These are phyloP conservation scores for Apiospora sp. DNA, from an alignment of 2,329 filamentous ascomycete species.

Conservation along the genomic window DNA sequence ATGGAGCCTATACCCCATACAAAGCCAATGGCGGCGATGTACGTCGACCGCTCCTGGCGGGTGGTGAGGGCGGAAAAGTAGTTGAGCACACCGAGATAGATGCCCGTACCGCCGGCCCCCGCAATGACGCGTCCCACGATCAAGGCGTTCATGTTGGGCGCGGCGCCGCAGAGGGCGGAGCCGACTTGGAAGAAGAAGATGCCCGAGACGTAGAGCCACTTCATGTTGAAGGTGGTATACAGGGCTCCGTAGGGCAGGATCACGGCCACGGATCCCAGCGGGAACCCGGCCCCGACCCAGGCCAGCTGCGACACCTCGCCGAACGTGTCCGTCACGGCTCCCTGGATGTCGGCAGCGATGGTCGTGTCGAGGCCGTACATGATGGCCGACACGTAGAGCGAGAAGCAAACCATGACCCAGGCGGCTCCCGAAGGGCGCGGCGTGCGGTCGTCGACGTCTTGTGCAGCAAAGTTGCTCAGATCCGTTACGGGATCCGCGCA, in stretches of 20 bases:
- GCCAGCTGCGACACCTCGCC: conserved; percentile 47
- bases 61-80: conserved; percentile 35
- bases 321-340: conserved; percentile 48
- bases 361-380: conserved; percentile 40
- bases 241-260: conserved; percentile 47
- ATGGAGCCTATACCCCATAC: conserved; percentile 54
- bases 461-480: too few relatives aligned
- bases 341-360: conserved; percentile 51
- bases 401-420: too few relatives aligned
- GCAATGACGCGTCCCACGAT: conserved; percentile 56
- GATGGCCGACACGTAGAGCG: too few relatives aligned
- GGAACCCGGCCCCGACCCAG: conserved; percentile 51
- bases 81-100: conserved; percentile 47
- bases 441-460: too few relatives aligned
- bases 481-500: too few relatives aligned
- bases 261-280: conserved; percentile 48
- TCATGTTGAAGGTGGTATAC: conserved; percentile 53
- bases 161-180: conserved; percentile 51
- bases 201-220: conserved; percentile 43
- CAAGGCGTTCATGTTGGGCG: conserved; percentile 52
- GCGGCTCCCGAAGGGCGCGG: too few relatives aligned
- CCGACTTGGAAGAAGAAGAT: conserved; percentile 34
- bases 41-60: conserved; percentile 34
- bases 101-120: conserved; percentile 53
- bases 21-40: conserved; percentile 26